phyloP scores from a whole-genome alignment of 2,329 filamentous ascomycete genomes.

The Alternaria alternata region DNA sequence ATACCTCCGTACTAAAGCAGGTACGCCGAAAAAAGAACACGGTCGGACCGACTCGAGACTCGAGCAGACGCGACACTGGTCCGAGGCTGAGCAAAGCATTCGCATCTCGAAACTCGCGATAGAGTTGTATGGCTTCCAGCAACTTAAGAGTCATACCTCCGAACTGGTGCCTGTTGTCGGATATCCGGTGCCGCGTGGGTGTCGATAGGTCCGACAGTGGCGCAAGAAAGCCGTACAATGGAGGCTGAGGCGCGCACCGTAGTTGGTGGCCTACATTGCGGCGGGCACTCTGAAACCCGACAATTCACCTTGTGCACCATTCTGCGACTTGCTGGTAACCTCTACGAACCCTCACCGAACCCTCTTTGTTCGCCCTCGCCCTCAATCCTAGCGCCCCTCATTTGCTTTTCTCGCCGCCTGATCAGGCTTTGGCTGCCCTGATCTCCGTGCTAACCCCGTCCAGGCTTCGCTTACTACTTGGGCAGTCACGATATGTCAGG shows the following conservation, averaged over 20 bases:
- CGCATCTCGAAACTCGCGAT: constrained; percentile 19
- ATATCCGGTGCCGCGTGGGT: constrained; percentile 1
- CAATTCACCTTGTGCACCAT: neutral
- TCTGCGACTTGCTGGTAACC: constrained; percentile 3
- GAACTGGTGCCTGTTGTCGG: constrained; percentile 4
- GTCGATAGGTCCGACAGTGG: constrained; percentile 1
- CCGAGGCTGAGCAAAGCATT: constrained; percentile 18
- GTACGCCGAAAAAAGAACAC: constrained; percentile 7
- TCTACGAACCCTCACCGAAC: neutral
- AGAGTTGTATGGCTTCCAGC: constrained; percentile 7
- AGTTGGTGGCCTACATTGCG: neutral
- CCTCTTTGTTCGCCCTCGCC: neutral
- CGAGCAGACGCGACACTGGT: constrained; percentile 24
- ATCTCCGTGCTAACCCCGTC: constrained; percentile 2
- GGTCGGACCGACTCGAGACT: constrained; percentile 26
- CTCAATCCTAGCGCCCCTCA: constrained; percentile 3
- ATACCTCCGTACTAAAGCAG: neutral
- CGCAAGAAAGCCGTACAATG: neutral
- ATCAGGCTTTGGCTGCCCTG: constrained; percentile 1
- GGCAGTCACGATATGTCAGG: constrained; percentile 1
- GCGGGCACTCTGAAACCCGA: neutral
- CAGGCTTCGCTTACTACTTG: neutral
- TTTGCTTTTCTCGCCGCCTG: constrained; percentile 10
- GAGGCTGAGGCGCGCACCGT: neutral
- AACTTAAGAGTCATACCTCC: constrained; percentile 5